These are phyloP conservation scores for Diospyros kaki DNA, from an alignment of 148 eudicot genomes.

Conservation along the genomic window DNA sequence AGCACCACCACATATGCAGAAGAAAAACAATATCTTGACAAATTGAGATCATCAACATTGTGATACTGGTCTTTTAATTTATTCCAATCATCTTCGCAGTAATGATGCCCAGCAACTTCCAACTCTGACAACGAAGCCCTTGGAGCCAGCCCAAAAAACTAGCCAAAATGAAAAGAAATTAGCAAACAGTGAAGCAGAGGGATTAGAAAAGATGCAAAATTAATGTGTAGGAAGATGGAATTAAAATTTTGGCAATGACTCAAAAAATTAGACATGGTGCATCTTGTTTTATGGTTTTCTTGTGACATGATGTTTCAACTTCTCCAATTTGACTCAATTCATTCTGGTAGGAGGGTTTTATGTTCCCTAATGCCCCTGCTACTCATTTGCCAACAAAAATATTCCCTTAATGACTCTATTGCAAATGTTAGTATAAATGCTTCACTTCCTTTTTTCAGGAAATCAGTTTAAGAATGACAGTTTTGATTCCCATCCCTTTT, in stretches of 20 bases:
- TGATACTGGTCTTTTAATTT: constrained; percentile 21
- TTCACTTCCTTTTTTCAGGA: too few relatives aligned
- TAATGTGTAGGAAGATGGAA: neutral
- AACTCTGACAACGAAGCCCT: constrained; percentile 32
- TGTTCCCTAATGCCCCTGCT: neutral
- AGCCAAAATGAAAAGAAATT: constrained; percentile 6
- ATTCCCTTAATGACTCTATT: too few relatives aligned
- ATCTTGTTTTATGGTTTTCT: neutral
- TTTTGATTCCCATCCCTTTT: too few relatives aligned
- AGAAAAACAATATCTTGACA: constrained; percentile 36
- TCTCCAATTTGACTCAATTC: neutral
- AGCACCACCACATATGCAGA: constrained; percentile 32
- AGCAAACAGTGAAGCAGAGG: neutral
- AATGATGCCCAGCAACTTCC: constrained; percentile 34
- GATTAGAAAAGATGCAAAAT: neutral
- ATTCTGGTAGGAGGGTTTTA: neutral
- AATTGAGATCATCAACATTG: constrained; percentile 28
- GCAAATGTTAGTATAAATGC: too few relatives aligned
- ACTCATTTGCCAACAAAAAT: neutral
- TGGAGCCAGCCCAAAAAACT: constrained; percentile 34
- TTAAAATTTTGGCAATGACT: neutral
- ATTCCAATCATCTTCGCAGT: constrained; percentile 39
- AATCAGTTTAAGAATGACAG: too few relatives aligned
- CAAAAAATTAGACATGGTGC: neutral
- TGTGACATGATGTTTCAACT: neutral